These are phyloP conservation scores for Stephanodiscus triporus DNA, from an alignment of 108 stramenopile genomes.

Conservation along the genomic window DNA sequence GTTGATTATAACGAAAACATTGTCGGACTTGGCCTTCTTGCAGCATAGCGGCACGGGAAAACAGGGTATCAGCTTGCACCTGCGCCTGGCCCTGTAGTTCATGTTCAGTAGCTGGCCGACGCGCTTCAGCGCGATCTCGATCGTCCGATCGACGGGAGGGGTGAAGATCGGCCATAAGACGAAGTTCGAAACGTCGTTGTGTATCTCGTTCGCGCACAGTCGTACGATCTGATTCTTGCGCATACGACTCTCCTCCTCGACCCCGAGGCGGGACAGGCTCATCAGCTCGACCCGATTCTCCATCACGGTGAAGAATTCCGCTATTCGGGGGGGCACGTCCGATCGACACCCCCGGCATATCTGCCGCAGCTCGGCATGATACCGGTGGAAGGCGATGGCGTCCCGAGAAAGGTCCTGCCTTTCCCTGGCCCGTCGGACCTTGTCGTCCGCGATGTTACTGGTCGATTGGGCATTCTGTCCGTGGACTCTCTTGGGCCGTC, in stretches of 20 bases:
- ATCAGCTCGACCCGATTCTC: slow-evolving; percentile 44
- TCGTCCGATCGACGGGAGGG: slow-evolving; percentile 34
- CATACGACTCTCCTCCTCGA: slow-evolving; percentile 32
- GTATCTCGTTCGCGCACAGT: slow-evolving; percentile 38
- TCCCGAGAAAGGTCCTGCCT: slow-evolving; percentile 33
- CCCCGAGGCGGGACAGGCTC: slow-evolving; percentile 28
- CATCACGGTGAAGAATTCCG: slow-evolving; percentile 48
- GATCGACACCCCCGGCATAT: slow-evolving; percentile 37
- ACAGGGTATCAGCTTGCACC: slow-evolving; percentile 41
- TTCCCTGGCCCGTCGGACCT: slow-evolving; percentile 25
- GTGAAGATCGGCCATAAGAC: slow-evolving; percentile 18
- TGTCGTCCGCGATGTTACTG: slow-evolving; percentile 27
- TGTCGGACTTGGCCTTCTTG: slow-evolving; percentile 32
- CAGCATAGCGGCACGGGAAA: slow-evolving; percentile 41
- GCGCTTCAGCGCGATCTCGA: slow-evolving; percentile 25
- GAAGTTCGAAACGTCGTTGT: slow-evolving; percentile 41
- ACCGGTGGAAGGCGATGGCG: slow-evolving; percentile 35
- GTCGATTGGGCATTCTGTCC: slow-evolving; percentile 23
- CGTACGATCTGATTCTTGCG: slow-evolving; percentile 46
- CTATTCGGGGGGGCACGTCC: slow-evolving; percentile 32
- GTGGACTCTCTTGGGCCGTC: slow-evolving; percentile 8
- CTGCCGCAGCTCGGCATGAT: slow-evolving; percentile 34
- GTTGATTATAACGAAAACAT: slow-evolving; percentile 46
- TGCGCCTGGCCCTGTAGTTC: slow-evolving; percentile 32
- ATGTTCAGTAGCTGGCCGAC: slow-evolving; percentile 45